phyloP scores from a whole-genome alignment of 805 yeast species.

The Cyberlindnera japonica region DNA sequence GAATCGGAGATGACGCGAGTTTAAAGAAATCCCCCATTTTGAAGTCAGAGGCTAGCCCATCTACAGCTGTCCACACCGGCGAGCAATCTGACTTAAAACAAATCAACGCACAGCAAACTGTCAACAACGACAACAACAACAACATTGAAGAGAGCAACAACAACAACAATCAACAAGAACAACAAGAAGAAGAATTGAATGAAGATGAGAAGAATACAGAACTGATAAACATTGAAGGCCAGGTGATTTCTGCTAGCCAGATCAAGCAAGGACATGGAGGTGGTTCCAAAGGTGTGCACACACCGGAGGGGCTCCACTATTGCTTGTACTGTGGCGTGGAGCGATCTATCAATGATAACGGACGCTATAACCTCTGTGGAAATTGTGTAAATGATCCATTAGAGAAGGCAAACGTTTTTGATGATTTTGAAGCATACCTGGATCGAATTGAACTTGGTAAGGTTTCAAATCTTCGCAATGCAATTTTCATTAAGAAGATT shows the following conservation, averaged over 20 bases:
- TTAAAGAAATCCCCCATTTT: conserved; percentile 22
- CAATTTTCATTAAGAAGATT: conserved; percentile 21
- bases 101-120: conserved; percentile 11
- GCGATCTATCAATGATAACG: conserved; percentile 25
- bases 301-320: conserved; percentile 5
- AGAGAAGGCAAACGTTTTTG: conserved; percentile 22
- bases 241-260: no score
- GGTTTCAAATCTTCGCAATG: conserved; percentile 18
- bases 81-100: conserved; percentile 18
- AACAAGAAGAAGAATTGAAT: conserved; percentile 5
- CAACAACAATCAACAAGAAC: conserved; percentile 5
- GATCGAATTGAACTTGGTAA: conserved; percentile 17
- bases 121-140: conserved; percentile 2
- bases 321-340: conserved; percentile 27
- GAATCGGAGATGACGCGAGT: conserved; percentile 14
- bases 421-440: conserved; percentile 21
- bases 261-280: no score
- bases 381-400: conserved; percentile 27
- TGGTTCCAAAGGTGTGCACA: neutral
- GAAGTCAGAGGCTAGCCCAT: conserved; percentile 18
- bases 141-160: neutral
- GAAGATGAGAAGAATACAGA: neutral
- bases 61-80: conserved; percentile 14
- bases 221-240: neutral
- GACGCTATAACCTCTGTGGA: conserved; percentile 27